Base-by-base conservation (phyloP, 1,284 basidiomycete species). In the Stygiomarasmius scandens region DNA sequence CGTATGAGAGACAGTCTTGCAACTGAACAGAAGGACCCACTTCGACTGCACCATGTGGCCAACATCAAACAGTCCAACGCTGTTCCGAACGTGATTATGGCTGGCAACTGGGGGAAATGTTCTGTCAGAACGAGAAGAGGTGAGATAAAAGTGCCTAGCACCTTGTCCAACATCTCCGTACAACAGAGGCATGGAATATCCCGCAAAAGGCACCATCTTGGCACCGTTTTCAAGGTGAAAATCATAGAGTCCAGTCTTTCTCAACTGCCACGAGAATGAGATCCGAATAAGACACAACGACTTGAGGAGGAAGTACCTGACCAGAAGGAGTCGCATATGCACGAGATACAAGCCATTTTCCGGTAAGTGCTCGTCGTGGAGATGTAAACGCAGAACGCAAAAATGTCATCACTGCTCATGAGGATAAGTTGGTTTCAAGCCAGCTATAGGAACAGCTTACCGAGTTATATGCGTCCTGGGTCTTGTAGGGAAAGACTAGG, bases 131-230 rank as follows among this genome's bases (percentile, higher is more conserved):
- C 44, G 43, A 49, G 48, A 10, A 25, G 34, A n/a, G 8, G 20
- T 48, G 20, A 12, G 16, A 48, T 16, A 52, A 12, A 12, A 12
- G 6, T 19, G 5, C 19, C 27, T 65, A 69, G 52, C 58, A 91
- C 94, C 85, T 79, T 95, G 92, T 1, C 93, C 93, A 51, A 93
- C 84, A 54, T 83, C 81, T 16, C 87, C 90, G 68, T 98, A 99
- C 3, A 84, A 77, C 53, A 99, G 80, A 0, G 96, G 96, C 96
- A 99, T 99, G 12, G 86, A 85, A 73, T 88, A 98, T 3, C 96
- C 96, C 1, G 94, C 96, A 71, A 98, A 99, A 0, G 93, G 90
- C 1, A 98, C 95, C 92, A 99, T 96, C 76, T 97, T 97, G 16
- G 89, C 97, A 38, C 85, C 89, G 69, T 95, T 81, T 63, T 84